Percentiles rank a stretch among this genome's conserved stretches.
phyloP scores from a whole-genome alignment of 2,329 filamentous ascomycete genomes.

The Eurotiales sp. region DNA sequence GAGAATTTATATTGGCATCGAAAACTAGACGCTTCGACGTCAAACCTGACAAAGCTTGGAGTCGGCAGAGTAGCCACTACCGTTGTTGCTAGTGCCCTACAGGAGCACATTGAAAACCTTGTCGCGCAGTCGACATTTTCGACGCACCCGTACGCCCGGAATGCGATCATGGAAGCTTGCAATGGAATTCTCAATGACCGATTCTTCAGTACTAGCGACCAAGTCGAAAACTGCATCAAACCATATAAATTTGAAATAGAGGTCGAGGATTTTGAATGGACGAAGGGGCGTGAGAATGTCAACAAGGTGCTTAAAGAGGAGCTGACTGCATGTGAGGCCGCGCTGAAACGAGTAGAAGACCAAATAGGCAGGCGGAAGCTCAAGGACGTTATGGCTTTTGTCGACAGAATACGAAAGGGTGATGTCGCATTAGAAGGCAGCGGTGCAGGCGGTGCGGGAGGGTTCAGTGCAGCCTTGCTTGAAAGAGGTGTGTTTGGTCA shows the following conservation, averaged over 20 bases:
- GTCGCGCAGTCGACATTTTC: constrained; percentile 79
- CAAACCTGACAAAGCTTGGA: constrained; percentile 86
- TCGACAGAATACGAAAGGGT: constrained; percentile 84
- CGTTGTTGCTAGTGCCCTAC: constrained; percentile 83
- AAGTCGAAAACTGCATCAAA: constrained; percentile 98
- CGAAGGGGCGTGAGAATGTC: constrained; percentile 77
- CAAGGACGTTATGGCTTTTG: constrained; percentile 82
- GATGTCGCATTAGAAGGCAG: constrained; percentile 83
- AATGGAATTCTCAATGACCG: constrained; percentile 87
- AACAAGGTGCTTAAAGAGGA: constrained; percentile 79
- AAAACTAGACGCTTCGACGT: constrained; percentile 88
- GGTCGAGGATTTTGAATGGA: constrained; percentile 86
- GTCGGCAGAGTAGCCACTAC: constrained; percentile 90
- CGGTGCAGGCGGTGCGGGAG: constrained; percentile 78
- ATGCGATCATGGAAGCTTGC: constrained; percentile 89
- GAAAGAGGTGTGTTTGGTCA: constrained; percentile 62
- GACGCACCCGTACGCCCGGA: constrained; percentile 83
- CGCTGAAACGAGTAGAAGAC: constrained; percentile 71
- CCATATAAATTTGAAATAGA: constrained; percentile 98
- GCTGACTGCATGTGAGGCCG: constrained; percentile 75
- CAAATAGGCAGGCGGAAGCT: constrained; percentile 77
- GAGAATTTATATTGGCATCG: constrained; percentile 88
- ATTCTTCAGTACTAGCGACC: constrained; percentile 95
- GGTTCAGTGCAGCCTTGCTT: constrained; percentile 86
- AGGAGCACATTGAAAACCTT: constrained; percentile 75